Evolutionary conservation across 148 eudicot genomes (phyloP), one percentile per base, ranked within the genome.

Genomic region (Rhododendron vialii): DNA sequence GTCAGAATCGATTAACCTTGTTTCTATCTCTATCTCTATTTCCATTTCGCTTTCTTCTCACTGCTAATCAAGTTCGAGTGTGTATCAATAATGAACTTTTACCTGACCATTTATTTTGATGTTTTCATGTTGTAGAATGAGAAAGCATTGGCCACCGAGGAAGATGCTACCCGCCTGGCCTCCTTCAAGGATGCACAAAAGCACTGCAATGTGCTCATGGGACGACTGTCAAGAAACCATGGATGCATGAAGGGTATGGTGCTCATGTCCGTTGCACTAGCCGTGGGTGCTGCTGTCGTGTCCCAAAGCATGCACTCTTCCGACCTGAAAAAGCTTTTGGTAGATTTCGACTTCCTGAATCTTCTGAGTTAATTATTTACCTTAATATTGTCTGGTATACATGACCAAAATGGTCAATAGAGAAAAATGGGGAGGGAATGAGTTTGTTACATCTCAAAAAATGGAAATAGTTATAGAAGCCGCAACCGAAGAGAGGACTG

Each of bases 151-250:
- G 85, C 65, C 24, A 85, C 85, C 8, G 90, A 88, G 86, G 87
- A 67, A 59, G 89, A 87, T 83, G 89, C 43, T 73, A 67, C 85
- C 76, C 85, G 78, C 45, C 88, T 85, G 38, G 61, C 89, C 65
- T 43, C 50, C 69, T 74, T 92, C 41, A 92, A 87, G 86, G 93
- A 92, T 10, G 93, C 95, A 22, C 93, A 93, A 53, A 92, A 89
- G 82, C 87, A 91, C 61, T 92, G 93, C 85, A 92, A 89, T 82
- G 47, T 84, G 24, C 18, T 93, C 45, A 43, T 90, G 55, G 85
- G 85, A 80, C 86, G 67, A 78, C 63, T 94, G 53, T 91, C 94
- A 53, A 86, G 87, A 63, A 89, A 86, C 35, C 71, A 61, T 82
- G 85, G 88, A 18, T 90, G 92, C 82, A 12, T 89, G 84, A 92